Evolutionary conservation across 768 basidiomycete species (phyloP), one percentile per base, ranked within the genome.

Genomic region (Leucocoprinus leucothites): DNA sequence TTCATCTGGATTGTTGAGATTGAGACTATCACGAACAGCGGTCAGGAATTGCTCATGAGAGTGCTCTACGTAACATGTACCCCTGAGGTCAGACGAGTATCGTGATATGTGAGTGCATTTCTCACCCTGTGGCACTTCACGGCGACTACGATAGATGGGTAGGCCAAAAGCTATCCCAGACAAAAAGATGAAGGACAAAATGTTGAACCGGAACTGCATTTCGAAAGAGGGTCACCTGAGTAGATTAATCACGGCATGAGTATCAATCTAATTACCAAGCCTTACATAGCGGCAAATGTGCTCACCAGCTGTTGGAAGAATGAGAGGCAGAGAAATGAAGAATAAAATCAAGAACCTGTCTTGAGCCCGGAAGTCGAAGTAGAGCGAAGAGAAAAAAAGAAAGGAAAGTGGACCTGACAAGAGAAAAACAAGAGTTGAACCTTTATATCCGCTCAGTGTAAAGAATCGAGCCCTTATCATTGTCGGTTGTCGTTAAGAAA

Each of bases 91-190:
- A 62, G 44, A 3, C 38, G 2, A 25, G 5, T 1, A 13, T 35
- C 21, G 34, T 31, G 6, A 16, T 13, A 47, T 49, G 24, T 24
- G 35, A 35, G 22, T 24, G 56, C 21, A 21, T n/a, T 25, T 9
- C 63, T n/a, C 63, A 82, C 84, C 82, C 74, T 86, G 84, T 21
- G 84, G 84, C 25, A 85, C 84, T 67, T 85, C 84, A 58, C 84
- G 80, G 58, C 74, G 75, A 31, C 11, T 31, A 11, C 11, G 31
- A 5, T 5, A 31, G 49, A 80, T 68, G 19, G 82, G 81, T 21
- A 73, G 65, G 43, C 78, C 74, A 9, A 69, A 61, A 25, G 67
- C 64, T 41, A 66, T 61, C 52, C 64, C 61, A 50, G 69, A 67
- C 52, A 78, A 57, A 56, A 60, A 68, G 48, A 72, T 63, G 59